Percentiles rank a stretch among this genome's conserved stretches.
Evolutionary conservation across 148 eudicot genomes (phyloP).

Genomic region (Linanthus parryae): DNA sequence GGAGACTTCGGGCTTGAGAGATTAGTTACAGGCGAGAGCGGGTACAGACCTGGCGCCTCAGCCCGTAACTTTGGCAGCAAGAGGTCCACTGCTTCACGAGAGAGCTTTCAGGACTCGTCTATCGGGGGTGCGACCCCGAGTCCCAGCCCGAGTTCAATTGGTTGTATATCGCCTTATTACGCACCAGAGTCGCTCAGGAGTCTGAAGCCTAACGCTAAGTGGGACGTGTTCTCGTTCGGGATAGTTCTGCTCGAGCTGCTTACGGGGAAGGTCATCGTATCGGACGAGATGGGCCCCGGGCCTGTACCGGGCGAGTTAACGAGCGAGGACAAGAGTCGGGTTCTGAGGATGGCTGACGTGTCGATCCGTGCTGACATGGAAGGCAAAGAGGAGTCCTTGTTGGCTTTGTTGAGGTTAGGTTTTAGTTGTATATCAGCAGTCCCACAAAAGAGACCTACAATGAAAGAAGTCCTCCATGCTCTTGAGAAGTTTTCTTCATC

Average conservation of each 20-base stretch:
- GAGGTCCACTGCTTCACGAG: slow-evolving; percentile 81
- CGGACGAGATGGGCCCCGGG: slow-evolving; percentile 77
- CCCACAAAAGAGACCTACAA: slow-evolving; percentile 85
- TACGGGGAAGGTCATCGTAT: slow-evolving; percentile 70
- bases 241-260: slow-evolving; percentile 72
- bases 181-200: slow-evolving; percentile 89
- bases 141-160: slow-evolving; percentile 79
- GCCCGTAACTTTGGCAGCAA: slow-evolving; percentile 82
- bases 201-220: slow-evolving; percentile 67
- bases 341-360: slow-evolving; percentile 75
- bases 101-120: slow-evolving; percentile 60
- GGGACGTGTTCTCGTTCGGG: slow-evolving; percentile 97
- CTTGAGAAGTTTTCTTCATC: slow-evolving; percentile 59
- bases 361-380: slow-evolving; percentile 78
- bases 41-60: slow-evolving; percentile 57
- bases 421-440: slow-evolving; percentile 58
- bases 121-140: slow-evolving; percentile 57
- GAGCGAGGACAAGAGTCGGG: slow-evolving; percentile 48
- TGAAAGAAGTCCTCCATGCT: slow-evolving; percentile 79
- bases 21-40: slow-evolving; percentile 51
- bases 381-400: slow-evolving; percentile 72
- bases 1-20: slow-evolving; percentile 87
- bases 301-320: slow-evolving; percentile 41
- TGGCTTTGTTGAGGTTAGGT: slow-evolving; percentile 56
- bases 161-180: slow-evolving; percentile 64